phyloP scores from a whole-genome alignment of 495 filamentous ascomycete genomes.

The Thozetella sp. region DNA sequence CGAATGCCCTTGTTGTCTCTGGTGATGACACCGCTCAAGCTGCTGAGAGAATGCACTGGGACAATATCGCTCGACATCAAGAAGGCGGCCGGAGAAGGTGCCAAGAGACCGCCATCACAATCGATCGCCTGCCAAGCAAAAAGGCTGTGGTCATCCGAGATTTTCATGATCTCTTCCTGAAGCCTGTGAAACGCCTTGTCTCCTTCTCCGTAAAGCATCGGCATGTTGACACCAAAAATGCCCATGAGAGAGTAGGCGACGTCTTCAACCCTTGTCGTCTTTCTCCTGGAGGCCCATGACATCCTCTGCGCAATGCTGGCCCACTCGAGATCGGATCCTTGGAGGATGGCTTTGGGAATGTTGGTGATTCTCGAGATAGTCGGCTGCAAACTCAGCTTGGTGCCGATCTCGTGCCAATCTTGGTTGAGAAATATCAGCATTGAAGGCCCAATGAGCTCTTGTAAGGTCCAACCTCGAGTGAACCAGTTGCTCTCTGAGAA shows the following conservation, averaged over 20 bases:
- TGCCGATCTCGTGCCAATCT: constrained; percentile 9
- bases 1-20: background rate
- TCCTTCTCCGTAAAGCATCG: constrained; percentile 5
- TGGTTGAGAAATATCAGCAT: constrained; percentile 10
- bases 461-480: constrained; percentile 14
- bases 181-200: background rate
- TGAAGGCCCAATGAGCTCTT: constrained; percentile 14
- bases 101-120: background rate
- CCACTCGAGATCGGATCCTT: background rate
- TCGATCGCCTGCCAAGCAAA: background rate
- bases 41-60: background rate
- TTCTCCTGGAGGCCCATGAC: background rate
- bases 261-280: constrained; percentile 1
- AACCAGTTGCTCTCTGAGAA: constrained; percentile 9
- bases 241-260: constrained; percentile 1
- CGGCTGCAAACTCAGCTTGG: background rate
- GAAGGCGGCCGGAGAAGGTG: background rate
- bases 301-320: constrained; percentile 3
- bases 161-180: constrained; percentile 4
- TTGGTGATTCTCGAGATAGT: constrained; percentile 2
- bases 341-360: background rate
- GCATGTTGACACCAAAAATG: constrained; percentile 7
- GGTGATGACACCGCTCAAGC: background rate
- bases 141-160: background rate
- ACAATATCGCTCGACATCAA: background rate